Percentiles rank a stretch among this genome's conserved stretches.
These are phyloP conservation scores for Monascus ruber DNA, from an alignment of 2,329 filamentous ascomycete genomes.

Conservation along the genomic window DNA sequence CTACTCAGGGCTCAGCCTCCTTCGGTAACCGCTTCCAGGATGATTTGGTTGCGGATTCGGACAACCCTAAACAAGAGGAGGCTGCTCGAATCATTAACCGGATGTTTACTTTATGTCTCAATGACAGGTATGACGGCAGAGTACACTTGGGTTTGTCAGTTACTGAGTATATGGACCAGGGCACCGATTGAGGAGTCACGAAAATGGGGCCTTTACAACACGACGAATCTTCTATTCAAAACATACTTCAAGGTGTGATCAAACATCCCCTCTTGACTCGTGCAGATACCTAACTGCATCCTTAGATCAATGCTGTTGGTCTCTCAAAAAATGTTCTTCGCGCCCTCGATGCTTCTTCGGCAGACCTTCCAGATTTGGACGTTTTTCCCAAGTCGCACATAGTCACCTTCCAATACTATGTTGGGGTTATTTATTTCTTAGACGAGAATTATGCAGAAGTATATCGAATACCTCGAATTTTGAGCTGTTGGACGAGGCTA, in stretches of 20 bases:
- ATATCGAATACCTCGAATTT: slow-evolving; percentile 7
- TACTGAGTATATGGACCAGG: slow-evolving; percentile 33
- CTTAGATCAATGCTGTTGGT: slow-evolving; percentile 69
- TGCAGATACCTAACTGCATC: slow-evolving; percentile 3
- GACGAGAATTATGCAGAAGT: slow-evolving; percentile 85
- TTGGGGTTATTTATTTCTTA: slow-evolving; percentile 83
- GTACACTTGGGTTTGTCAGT: background rate
- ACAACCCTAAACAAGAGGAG: slow-evolving; percentile 78
- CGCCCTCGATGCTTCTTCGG: slow-evolving; percentile 62
- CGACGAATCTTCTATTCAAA: slow-evolving; percentile 92
- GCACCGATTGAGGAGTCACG: slow-evolving; percentile 76
- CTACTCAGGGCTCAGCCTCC: slow-evolving; percentile 36
- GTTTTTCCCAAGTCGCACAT: slow-evolving; percentile 80
- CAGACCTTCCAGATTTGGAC: slow-evolving; percentile 70
- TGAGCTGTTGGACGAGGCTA: slow-evolving; percentile 1
- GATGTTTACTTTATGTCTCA: slow-evolving; percentile 82
- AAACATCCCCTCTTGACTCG: background rate
- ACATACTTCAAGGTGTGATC: slow-evolving; percentile 72
- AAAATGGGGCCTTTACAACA: slow-evolving; percentile 96
- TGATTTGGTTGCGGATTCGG: slow-evolving; percentile 64
- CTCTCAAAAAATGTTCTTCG: slow-evolving; percentile 82
- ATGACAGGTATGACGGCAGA: slow-evolving; percentile 57
- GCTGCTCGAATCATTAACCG: slow-evolving; percentile 82
- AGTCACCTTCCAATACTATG: slow-evolving; percentile 93
- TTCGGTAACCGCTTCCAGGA: slow-evolving; percentile 55